A percentile compares a stretch with the other conserved stretches of the same genome.
These are phyloP conservation scores for Bisporella sp. DNA, from an alignment of 2,329 filamentous ascomycete species.

Conservation along the genomic window DNA sequence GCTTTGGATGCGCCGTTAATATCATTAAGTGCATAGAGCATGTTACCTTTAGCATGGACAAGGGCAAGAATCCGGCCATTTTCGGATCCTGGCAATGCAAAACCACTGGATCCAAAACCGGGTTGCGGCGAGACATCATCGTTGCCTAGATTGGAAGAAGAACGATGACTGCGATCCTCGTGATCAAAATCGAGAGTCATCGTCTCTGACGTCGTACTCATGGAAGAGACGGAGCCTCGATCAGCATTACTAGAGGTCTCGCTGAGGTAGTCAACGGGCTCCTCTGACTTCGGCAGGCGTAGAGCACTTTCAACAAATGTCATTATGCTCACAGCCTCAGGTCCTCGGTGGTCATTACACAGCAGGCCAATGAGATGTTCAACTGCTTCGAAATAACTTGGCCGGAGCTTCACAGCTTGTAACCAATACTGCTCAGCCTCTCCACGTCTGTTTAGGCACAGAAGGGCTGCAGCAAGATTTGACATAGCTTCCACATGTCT, in stretches of 20 bases:
- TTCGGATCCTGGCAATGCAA: constrained; percentile 74
- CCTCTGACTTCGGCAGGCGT: constrained; percentile 39
- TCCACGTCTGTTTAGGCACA: constrained; percentile 72
- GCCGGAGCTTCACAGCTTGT: constrained; percentile 72
- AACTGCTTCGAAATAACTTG: constrained; percentile 87
- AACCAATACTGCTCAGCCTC: constrained; percentile 86
- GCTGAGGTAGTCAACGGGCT: constrained; percentile 48
- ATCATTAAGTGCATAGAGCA: constrained; percentile 86
- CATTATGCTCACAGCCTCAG: constrained; percentile 83
- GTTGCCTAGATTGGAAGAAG: constrained; percentile 9
- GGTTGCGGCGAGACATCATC: constrained; percentile 17
- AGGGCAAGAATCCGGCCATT: constrained; percentile 92
- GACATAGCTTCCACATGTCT: constrained; percentile 84
- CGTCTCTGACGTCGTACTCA: constrained; percentile 19
- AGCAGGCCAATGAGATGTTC: constrained; percentile 88
- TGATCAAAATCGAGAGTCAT: constrained; percentile 23
- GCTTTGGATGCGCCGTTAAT: constrained; percentile 74
- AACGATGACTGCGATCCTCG: constrained; percentile 16
- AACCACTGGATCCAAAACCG: constrained; percentile 73
- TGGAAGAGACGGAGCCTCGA: constrained; percentile 21
- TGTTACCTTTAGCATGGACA: constrained; percentile 96
- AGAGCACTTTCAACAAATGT: constrained; percentile 74
- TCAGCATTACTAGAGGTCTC: constrained; percentile 49
- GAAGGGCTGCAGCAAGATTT: constrained; percentile 82
- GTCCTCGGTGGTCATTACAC: constrained; percentile 72